Conservation (phyloP, 2,329 filamentous ascomycete species). For the Pestalotiopsis sp. region DNA sequence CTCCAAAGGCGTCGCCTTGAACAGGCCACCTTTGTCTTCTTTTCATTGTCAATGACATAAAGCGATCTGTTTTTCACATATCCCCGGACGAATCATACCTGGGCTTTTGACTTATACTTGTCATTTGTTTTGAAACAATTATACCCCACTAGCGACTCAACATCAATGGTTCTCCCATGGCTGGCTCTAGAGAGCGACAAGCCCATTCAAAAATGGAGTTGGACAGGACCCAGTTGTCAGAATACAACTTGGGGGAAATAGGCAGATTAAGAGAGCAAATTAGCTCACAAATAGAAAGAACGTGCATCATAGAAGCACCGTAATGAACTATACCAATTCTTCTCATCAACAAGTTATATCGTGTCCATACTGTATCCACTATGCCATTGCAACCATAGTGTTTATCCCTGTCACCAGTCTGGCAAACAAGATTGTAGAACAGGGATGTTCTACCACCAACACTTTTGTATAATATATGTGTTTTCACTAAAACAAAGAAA, state of each 20-base stretch:
- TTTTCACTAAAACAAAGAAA: not conserved
- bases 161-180: not conserved
- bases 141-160: not conserved
- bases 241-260: not conserved
- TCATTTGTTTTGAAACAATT: conserved; percentile 1
- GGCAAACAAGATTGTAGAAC: not conserved
- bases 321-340: not conserved
- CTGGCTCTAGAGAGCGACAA: not conserved
- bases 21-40: not conserved
- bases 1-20: not conserved
- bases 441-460: not conserved
- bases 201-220: not conserved
- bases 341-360: not conserved
- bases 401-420: not conserved
- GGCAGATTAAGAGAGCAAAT: not conserved
- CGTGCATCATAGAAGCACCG: not conserved
- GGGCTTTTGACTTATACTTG: not conserved
- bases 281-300: not conserved
- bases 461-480: not conserved
- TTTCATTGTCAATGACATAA: not conserved
- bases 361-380: not conserved
- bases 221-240: not conserved
- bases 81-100: not conserved
- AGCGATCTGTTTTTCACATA: not conserved
- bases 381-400: not conserved